These are phyloP conservation scores for Mycena epipterygia DNA, from an alignment of 768 basidiomycete species.

Conservation along the genomic window DNA sequence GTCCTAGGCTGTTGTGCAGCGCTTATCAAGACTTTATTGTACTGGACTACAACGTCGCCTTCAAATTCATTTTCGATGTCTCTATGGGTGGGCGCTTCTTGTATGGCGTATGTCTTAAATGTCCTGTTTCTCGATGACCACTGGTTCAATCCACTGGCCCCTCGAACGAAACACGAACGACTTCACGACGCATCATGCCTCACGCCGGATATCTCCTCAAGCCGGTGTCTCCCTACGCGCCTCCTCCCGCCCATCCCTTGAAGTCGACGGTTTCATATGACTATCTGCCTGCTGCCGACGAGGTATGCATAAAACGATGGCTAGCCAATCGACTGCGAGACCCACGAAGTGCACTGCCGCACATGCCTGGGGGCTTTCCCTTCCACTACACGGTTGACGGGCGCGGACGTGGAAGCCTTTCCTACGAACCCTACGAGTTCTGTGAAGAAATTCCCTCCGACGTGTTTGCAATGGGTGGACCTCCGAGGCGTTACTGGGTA, in stretches of 20 bases:
- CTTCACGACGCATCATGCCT: constrained; percentile 12
- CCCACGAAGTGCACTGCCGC: constrained; percentile 6
- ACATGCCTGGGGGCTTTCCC: constrained; percentile 28
- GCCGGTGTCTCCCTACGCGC: not conserved
- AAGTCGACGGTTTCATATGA: constrained; percentile 16
- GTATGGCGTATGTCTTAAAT: constrained; percentile 21
- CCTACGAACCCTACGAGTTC: constrained; percentile 24
- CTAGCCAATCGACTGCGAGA: constrained; percentile 18
- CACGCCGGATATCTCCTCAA: constrained; percentile 6
- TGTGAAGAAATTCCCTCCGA: constrained; percentile 18
- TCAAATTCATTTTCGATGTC: constrained; percentile 4
- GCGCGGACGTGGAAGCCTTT: constrained; percentile 9
- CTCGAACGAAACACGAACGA: not conserved
- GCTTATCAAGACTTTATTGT: constrained; percentile 22
- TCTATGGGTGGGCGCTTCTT: constrained; percentile 26
- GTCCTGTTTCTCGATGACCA: not conserved
- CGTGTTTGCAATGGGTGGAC: constrained; percentile 6
- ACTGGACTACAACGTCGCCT: constrained; percentile 25
- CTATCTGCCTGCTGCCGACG: constrained; percentile 12
- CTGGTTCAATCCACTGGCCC: not conserved
- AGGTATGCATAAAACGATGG: constrained; percentile 28
- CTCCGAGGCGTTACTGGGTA: constrained; percentile 15
- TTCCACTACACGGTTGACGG: constrained; percentile 25
- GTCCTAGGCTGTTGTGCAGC: not conserved
- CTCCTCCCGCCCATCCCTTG: constrained; percentile 15